Percentiles rank a stretch among this genome's conserved stretches.
Conservation (phyloP, 805 yeast species). For the Candida insectalens region DNA sequence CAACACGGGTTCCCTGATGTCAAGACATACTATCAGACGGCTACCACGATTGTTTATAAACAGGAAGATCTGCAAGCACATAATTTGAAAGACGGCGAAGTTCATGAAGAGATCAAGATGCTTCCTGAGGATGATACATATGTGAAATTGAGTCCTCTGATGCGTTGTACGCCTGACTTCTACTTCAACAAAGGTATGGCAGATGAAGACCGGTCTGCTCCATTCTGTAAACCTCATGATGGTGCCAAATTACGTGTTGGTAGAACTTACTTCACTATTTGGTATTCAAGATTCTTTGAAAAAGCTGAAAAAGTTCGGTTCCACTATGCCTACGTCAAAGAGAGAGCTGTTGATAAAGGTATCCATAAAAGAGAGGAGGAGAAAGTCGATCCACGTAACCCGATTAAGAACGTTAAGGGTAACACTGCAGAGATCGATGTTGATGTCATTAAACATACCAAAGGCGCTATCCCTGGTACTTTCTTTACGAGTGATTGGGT, state of each 20-base stretch:
- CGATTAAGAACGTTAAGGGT: constrained; percentile 6
- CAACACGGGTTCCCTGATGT: constrained; percentile 62
- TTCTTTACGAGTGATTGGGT: constrained; percentile 73
- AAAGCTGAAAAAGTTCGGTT: constrained; percentile 52
- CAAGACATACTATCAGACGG: constrained; percentile 68
- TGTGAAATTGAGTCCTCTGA: constrained; percentile 62
- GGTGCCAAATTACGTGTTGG: constrained; percentile 46
- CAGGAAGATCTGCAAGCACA: constrained; percentile 65
- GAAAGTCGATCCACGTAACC: constrained; percentile 1
- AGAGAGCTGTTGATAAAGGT: constrained; percentile 45
- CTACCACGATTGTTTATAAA: constrained; percentile 43
- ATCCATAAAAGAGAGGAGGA: constrained; percentile 27
- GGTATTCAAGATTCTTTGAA: constrained; percentile 66
- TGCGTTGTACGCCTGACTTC: constrained; percentile 77
- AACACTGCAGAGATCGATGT: constrained; percentile 11
- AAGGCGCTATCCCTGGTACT: constrained; percentile 26
- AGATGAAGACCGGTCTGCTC: constrained; percentile 47
- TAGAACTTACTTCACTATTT: constrained; percentile 63
- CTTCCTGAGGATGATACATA: constrained; percentile 68
- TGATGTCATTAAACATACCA: constrained; percentile 1
- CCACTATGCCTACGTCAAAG: constrained; percentile 59
- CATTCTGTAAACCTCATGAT: constrained; percentile 81
- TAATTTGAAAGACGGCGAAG: constrained; percentile 55
- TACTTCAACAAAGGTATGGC: constrained; percentile 58
- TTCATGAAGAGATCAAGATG: constrained; percentile 43